Evolutionary conservation across 1,284 basidiomycete genomes (phyloP), one percentile per base, ranked within the genome.

Genomic region (Irpex sp.): DNA sequence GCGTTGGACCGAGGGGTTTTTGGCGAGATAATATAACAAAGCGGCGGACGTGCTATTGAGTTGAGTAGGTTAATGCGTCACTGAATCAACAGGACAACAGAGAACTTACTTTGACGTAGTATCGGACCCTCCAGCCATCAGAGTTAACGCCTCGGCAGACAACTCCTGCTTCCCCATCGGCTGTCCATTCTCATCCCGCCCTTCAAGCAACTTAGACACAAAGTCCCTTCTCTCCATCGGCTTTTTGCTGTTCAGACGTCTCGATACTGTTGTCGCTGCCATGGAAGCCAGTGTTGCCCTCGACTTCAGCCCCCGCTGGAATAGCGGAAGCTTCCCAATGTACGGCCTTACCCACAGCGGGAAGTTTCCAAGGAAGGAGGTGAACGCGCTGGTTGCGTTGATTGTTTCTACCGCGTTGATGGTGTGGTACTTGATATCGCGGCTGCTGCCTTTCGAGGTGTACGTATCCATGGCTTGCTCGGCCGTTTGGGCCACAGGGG

Each of bases 221-320:
- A 61, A 36, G 55, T 61, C 52, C 42, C 47, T 42, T 18, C 60
- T 58, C 39, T 14, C 14, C 14, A 19, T 51, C 36, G 57, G 51
- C 10, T 23, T 56, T 18, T 45, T 52, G 6, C 45, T 42, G 5
- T 58, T 53, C 51, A 61, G 47, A 7, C 60, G 52, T 14, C 57
- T 58, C 9, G 57, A 58, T 19, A 61, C 57, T 45, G 60, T 57
- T 5, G 60, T 57, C 37, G 53, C 57, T 9, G 60, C 57, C 14
- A 57, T 58, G 39, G 60, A 47, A 36, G 35, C 56, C 10, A 61
- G 16, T 12, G 10, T 37, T 9, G 16, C 16, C 6, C 18, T 33
- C 10, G 53, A 10, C 12, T 19, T 12, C 16, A 23, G 4, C 6
- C 16, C 16, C 3, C 10, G 14, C 10, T 35, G 10, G 28, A 55